Evolutionary conservation across 2,329 filamentous ascomycete genomes (phyloP).

Genomic region (Claviceps citrina): DNA sequence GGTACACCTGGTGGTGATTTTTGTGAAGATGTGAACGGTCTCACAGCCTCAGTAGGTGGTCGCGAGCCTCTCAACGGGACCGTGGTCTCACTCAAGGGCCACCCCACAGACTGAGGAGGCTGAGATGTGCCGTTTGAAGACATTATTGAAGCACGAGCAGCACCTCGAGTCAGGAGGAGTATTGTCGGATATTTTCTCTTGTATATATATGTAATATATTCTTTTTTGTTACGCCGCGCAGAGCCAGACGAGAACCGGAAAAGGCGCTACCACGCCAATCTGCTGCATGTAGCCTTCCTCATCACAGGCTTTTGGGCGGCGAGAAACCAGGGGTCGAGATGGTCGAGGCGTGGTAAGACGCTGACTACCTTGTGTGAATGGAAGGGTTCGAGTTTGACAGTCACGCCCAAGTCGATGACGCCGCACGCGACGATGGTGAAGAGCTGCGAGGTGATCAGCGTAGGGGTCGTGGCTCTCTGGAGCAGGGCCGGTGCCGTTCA

Average conservation of each 20-base stretch:
- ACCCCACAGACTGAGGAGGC: slow-evolving; percentile 1
- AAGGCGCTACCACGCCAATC: slow-evolving; percentile 4
- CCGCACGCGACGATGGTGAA: background rate
- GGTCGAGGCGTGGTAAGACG: background rate
- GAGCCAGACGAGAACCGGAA: background rate
- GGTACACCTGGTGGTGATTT: background rate
- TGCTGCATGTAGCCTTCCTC: slow-evolving; percentile 1
- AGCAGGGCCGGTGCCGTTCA: background rate
- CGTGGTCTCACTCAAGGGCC: slow-evolving; percentile 6
- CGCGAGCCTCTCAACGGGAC: slow-evolving; percentile 5
- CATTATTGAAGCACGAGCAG: slow-evolving; percentile 5
- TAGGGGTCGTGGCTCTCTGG: background rate
- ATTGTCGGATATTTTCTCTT: too few relatives aligned
- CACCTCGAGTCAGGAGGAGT: background rate
- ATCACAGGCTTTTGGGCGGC: slow-evolving; percentile 4
- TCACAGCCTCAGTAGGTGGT: background rate
- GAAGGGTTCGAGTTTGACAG: too few relatives aligned
- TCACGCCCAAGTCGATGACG: background rate
- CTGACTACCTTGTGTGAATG: background rate
- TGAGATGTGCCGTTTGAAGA: slow-evolving; percentile 7
- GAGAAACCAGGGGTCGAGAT: background rate
- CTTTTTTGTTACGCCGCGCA: background rate
- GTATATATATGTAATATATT: too few relatives aligned
- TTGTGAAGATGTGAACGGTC: background rate
- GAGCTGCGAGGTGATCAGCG: background rate